Conservation (phyloP, 176 grass and related monocot genomes). For the Themeda triandra region DNA sequence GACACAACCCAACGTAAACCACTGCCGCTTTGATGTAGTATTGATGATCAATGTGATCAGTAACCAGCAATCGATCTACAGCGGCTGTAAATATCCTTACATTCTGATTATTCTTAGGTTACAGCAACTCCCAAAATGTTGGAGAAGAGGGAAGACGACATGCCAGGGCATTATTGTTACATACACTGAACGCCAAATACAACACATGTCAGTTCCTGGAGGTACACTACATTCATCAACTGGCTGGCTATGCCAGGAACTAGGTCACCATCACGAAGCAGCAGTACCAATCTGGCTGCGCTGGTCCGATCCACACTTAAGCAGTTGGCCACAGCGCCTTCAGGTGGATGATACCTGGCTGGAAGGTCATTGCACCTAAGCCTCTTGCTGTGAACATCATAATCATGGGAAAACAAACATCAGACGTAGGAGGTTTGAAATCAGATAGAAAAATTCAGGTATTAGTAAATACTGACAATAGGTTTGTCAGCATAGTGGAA, state of each 20-base stretch:
- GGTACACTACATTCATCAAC: slow-evolving; percentile 39
- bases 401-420: neutral
- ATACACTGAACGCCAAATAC: slow-evolving; percentile 23
- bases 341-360: neutral
- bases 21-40: slow-evolving; percentile 13
- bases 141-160: neutral
- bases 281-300: slow-evolving; percentile 20
- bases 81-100: slow-evolving; percentile 27
- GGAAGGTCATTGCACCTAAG: slow-evolving; percentile 9
- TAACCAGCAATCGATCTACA: slow-evolving; percentile 26
- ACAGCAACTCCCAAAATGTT: slow-evolving; percentile 31
- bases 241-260: slow-evolving; percentile 26
- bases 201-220: slow-evolving; percentile 36
- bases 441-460: neutral
- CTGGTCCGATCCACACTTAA: slow-evolving; percentile 30
- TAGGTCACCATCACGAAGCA: neutral
- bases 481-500: neutral
- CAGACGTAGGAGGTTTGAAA: neutral
- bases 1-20: neutral
- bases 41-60: slow-evolving; percentile 23
- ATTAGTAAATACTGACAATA: neutral
- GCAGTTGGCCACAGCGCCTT: slow-evolving; percentile 42
- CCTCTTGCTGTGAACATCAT: slow-evolving; percentile 38
- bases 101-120: slow-evolving; percentile 47
- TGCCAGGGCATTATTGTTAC: slow-evolving; percentile 43